Evolutionary conservation across 1,284 basidiomycete genomes (phyloP).

Genomic region (Rhodotorula glutinis): DNA sequence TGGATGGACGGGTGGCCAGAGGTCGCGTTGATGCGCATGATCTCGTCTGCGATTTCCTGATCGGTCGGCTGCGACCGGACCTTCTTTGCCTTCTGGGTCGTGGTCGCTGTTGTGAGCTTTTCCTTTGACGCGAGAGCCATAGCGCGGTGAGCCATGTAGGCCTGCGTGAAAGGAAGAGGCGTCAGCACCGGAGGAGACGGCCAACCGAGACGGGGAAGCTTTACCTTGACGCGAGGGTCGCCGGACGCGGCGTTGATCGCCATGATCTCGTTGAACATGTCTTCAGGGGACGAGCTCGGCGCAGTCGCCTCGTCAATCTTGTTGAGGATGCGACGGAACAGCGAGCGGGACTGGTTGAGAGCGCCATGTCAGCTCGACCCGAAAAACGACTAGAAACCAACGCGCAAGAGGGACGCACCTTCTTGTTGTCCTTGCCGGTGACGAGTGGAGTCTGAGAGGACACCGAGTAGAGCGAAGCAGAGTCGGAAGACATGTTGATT

Average conservation of each 20-base stretch:
- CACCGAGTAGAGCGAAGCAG: not conserved
- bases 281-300: not conserved
- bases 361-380: not conserved
- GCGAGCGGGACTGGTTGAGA: not conserved
- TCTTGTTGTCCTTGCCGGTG: not conserved
- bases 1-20: constrained; percentile 16
- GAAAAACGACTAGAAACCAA: too few relatives aligned
- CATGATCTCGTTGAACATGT: constrained; percentile 18
- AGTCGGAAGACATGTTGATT: not conserved
- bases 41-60: constrained; percentile 15
- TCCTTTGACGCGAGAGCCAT: not conserved
- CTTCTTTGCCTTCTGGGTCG: not conserved
- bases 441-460: not conserved
- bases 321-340: not conserved
- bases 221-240: constrained; percentile 16
- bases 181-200: not conserved
- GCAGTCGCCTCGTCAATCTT: not conserved
- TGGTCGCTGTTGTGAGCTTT: not conserved
- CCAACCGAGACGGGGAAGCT: not conserved
- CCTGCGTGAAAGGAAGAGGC: not conserved
- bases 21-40: constrained; percentile 18
- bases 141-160: not conserved
- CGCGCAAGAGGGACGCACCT: not conserved
- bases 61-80: not conserved
- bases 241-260: constrained; percentile 23